These are phyloP conservation scores for Lachancea sp. DNA, from an alignment of 805 yeast genomes.

Conservation along the genomic window DNA sequence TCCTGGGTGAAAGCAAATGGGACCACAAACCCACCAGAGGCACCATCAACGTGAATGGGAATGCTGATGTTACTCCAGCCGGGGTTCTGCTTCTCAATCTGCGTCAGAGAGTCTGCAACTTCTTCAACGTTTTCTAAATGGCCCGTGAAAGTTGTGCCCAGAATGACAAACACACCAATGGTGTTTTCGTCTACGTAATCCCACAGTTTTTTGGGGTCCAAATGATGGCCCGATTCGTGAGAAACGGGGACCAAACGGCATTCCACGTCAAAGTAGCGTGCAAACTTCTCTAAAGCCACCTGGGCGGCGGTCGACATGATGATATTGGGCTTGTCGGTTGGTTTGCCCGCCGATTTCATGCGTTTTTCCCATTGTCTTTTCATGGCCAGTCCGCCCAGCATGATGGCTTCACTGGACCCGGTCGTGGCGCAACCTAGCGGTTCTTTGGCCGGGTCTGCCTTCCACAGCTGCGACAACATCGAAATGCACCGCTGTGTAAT, in stretches of 20 bases:
- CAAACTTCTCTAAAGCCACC: slow-evolving; percentile 91
- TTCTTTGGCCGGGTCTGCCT: slow-evolving; percentile 44
- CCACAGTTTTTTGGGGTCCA: slow-evolving; percentile 55
- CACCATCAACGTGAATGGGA: slow-evolving; percentile 92
- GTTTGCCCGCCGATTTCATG: slow-evolving; percentile 53
- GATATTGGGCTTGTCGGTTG: slow-evolving; percentile 66
- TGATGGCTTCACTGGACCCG: slow-evolving; percentile 90
- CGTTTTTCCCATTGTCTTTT: slow-evolving; percentile 80
- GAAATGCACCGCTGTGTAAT: slow-evolving; percentile 77
- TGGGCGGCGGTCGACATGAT: slow-evolving; percentile 91
- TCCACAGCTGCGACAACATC: slow-evolving; percentile 75
- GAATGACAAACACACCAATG: slow-evolving; percentile 79
- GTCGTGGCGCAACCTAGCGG: slow-evolving; percentile 89
- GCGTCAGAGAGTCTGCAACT: slow-evolving; percentile 59
- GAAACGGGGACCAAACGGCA: slow-evolving; percentile 66
- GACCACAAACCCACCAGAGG: slow-evolving; percentile 84
- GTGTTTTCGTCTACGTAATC: slow-evolving; percentile 82
- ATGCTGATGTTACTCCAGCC: slow-evolving; percentile 41
- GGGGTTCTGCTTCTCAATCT: slow-evolving; percentile 41
- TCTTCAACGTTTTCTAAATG: slow-evolving; percentile 73
- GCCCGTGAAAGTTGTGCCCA: slow-evolving; percentile 92
- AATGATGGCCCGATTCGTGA: slow-evolving; percentile 51
- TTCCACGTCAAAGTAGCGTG: slow-evolving; percentile 89
- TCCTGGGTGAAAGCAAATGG: slow-evolving; percentile 73
- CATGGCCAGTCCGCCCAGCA: slow-evolving; percentile 90